Conservation (phyloP, 352 stramenopile genomes). For the Globisporangium viniferum region DNA sequence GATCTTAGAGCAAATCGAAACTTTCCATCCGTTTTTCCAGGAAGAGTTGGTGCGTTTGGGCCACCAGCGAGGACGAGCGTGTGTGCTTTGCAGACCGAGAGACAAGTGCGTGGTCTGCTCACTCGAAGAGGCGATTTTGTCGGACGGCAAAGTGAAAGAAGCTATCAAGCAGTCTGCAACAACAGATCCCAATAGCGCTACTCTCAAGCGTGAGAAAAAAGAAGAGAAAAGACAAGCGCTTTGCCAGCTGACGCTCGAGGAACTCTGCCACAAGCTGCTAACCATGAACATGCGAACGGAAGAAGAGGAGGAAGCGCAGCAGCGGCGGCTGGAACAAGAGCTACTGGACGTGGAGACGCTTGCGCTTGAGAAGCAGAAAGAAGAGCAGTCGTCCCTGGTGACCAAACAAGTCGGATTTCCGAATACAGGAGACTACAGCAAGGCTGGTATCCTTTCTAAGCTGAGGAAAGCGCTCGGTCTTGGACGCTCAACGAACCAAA, state of each 20-base stretch:
- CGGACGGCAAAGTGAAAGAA: slow-evolving; percentile 2
- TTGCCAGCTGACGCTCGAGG: slow-evolving; percentile 21
- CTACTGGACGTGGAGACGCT: slow-evolving; percentile 27
- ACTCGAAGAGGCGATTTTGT: slow-evolving; percentile 6
- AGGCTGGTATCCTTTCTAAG: neutral
- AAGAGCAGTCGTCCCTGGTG: slow-evolving; percentile 16
- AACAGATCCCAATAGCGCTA: neutral
- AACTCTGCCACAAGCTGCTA: slow-evolving; percentile 30
- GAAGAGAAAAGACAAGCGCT: slow-evolving; percentile 1
- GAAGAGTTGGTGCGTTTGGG: slow-evolving; percentile 1
- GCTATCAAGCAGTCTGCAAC: neutral
- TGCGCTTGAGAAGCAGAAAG: slow-evolving; percentile 26
- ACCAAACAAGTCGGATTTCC: neutral
- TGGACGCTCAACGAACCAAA: neutral
- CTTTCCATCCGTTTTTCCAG: slow-evolving; percentile 50
- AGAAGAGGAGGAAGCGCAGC: slow-evolving; percentile 34
- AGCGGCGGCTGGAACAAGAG: slow-evolving; percentile 30
- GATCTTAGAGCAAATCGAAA: slow-evolving; percentile 62
- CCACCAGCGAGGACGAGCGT: slow-evolving; percentile 1
- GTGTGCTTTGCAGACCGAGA: slow-evolving; percentile 24
- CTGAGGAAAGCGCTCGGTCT: slow-evolving; percentile 4
- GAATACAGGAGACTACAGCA: neutral
- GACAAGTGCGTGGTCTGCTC: slow-evolving; percentile 13
- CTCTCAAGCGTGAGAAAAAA: neutral
- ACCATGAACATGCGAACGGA: slow-evolving; percentile 32